These are phyloP conservation scores for Rhizopus delemar DNA, from an alignment of 371 early-diverging fungal species.

Conservation along the genomic window DNA sequence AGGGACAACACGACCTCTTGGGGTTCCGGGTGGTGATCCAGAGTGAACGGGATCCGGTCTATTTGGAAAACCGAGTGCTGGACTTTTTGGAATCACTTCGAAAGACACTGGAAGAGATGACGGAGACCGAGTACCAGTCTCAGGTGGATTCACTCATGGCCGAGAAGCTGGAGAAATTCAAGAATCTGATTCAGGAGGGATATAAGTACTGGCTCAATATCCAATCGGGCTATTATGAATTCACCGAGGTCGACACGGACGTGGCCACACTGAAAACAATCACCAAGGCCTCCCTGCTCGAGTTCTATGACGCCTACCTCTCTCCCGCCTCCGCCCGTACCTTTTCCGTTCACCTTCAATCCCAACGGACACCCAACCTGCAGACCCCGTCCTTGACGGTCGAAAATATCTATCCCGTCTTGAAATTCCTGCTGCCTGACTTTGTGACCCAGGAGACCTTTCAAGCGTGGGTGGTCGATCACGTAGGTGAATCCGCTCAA, in stretches of 20 bases:
- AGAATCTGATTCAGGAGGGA: conserved; percentile 81
- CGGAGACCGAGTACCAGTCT: conserved; percentile 70
- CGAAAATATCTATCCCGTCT: conserved; percentile 22
- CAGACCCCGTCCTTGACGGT: conserved; percentile 12
- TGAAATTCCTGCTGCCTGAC: conserved; percentile 8
- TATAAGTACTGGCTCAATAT: conserved; percentile 78
- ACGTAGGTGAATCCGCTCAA: conserved; percentile 6
- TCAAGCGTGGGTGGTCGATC: conserved; percentile 9
- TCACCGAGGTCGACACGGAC: conserved; percentile 65
- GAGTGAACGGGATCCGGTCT: conserved; percentile 81
- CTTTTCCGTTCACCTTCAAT: conserved; percentile 68
- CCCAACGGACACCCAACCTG: conserved; percentile 46
- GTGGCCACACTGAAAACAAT: conserved; percentile 56
- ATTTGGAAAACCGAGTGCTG: conserved; percentile 78
- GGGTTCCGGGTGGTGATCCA: conserved; percentile 82
- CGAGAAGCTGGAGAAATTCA: conserved; percentile 75
- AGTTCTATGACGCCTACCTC: conserved; percentile 61
- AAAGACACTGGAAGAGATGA: conserved; percentile 62
- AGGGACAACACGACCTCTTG: conserved; percentile 55
- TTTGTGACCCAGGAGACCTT: conserved; percentile 18
- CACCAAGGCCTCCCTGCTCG: conserved; percentile 50
- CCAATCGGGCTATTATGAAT: conserved; percentile 78
- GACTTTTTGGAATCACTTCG: conserved; percentile 66
- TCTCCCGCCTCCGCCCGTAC: conserved; percentile 64
- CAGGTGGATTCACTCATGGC: conserved; percentile 73